Percentiles rank a stretch among this genome's conserved stretches.
Evolutionary conservation across 495 filamentous ascomycete genomes (phyloP).

Genomic region (Talaromyces nanjingensis): DNA sequence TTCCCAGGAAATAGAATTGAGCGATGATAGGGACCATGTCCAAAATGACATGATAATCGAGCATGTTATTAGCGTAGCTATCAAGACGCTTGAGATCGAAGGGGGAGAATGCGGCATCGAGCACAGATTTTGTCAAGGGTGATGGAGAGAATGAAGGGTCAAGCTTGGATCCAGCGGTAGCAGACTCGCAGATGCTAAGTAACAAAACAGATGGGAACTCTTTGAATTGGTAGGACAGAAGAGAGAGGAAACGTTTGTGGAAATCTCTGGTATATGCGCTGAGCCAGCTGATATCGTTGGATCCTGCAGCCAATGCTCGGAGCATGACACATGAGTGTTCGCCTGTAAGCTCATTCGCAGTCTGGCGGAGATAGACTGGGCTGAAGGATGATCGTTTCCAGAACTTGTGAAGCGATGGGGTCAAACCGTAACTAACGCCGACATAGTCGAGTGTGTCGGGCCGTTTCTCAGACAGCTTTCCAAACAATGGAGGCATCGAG

Average conservation of each 20-base stretch:
- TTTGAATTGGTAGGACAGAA: slow-evolving; percentile 89
- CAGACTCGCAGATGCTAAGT: slow-evolving; percentile 82
- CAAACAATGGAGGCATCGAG: slow-evolving; percentile 87
- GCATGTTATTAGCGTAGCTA: slow-evolving; percentile 89
- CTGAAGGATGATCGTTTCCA: slow-evolving; percentile 86
- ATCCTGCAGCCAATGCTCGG: slow-evolving; percentile 53
- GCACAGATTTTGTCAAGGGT: slow-evolving; percentile 58
- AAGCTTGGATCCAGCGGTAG: slow-evolving; percentile 61
- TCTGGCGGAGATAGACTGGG: slow-evolving; percentile 93
- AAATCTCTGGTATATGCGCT: slow-evolving; percentile 89
- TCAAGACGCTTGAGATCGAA: slow-evolving; percentile 93
- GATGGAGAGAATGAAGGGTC: slow-evolving; percentile 39
- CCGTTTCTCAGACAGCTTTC: slow-evolving; percentile 76
- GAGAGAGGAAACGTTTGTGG: slow-evolving; percentile 78
- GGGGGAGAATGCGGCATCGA: slow-evolving; percentile 73
- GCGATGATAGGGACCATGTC: slow-evolving; percentile 84
- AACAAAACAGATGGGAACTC: slow-evolving; percentile 75
- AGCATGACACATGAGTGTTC: slow-evolving; percentile 99
- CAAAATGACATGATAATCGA: slow-evolving; percentile 96
- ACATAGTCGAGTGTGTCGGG: slow-evolving; percentile 83
- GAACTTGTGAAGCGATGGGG: slow-evolving; percentile 84
- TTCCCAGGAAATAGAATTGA: slow-evolving; percentile 72
- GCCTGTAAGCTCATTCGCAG: slow-evolving; percentile 89
- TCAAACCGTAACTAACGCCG: slow-evolving; percentile 92
- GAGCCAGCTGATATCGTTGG: slow-evolving; percentile 70